phyloP scores from a whole-genome alignment of 2,329 filamentous ascomycete species.

The Talaromyces verruculosus region DNA sequence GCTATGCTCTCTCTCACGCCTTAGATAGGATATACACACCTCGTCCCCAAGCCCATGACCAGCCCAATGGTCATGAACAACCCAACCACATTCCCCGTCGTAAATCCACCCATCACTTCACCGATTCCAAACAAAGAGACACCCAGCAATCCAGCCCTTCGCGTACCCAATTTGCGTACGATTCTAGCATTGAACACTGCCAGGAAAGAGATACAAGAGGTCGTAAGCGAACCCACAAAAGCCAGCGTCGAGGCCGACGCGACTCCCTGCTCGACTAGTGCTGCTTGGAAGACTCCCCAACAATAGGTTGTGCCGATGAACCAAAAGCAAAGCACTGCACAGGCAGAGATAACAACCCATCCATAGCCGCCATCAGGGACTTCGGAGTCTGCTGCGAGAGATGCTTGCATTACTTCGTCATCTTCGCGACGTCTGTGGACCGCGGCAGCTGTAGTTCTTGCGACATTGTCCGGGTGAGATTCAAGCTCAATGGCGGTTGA shows the following conservation, averaged over 20 bases:
- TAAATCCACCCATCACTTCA: constrained; percentile 51
- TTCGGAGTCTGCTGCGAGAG: constrained; percentile 47
- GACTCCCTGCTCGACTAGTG: constrained; percentile 52
- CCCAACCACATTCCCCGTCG: constrained; percentile 46
- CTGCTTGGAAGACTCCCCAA: constrained; percentile 63
- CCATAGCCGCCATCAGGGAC: constrained; percentile 61
- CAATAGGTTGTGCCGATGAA: constrained; percentile 57
- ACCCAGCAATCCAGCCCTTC: constrained; percentile 50
- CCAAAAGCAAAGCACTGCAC: constrained; percentile 57
- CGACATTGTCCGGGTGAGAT: constrained; percentile 7
- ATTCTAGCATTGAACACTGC: constrained; percentile 56
- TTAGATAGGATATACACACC: constrained; percentile 29
- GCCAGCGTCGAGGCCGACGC: constrained; percentile 55
- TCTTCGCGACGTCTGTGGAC: constrained; percentile 15
- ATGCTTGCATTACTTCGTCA: constrained; percentile 46
- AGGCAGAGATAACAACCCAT: constrained; percentile 58
- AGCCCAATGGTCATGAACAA: constrained; percentile 53
- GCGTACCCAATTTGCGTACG: constrained; percentile 52
- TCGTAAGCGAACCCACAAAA: constrained; percentile 58
- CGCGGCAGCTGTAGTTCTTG: constrained; percentile 12
- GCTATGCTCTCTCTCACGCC: neutral
- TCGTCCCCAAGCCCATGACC: constrained; percentile 49
- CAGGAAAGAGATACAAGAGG: constrained; percentile 53
- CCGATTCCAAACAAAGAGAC: constrained; percentile 53
- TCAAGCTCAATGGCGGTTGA: constrained; percentile 23